Conservation (phyloP, 352 stramenopile genomes). For the Lagenidium giganteum region DNA sequence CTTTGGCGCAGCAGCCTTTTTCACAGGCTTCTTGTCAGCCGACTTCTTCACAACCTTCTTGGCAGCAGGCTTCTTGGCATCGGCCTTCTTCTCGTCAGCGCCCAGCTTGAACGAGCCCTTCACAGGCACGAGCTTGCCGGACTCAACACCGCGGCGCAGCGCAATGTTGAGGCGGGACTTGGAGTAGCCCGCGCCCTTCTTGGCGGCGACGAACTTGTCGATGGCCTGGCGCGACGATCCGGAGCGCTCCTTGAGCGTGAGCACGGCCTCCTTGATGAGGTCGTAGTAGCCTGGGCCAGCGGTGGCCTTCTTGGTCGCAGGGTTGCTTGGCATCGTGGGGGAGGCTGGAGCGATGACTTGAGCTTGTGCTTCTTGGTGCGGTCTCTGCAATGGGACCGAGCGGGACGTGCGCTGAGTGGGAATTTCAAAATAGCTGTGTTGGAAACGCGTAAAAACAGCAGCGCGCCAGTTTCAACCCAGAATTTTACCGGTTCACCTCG, state of each 20-base stretch:
- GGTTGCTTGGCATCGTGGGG: slow-evolving; percentile 39
- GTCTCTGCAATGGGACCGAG: too few relatives aligned
- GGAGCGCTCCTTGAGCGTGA: slow-evolving; percentile 88
- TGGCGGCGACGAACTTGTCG: slow-evolving; percentile 90
- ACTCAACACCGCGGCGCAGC: slow-evolving; percentile 87
- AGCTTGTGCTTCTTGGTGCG: too few relatives aligned
- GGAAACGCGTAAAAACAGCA: too few relatives aligned
- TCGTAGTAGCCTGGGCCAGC: slow-evolving; percentile 83
- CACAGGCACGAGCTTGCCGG: slow-evolving; percentile 86
- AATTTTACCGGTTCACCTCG: too few relatives aligned
- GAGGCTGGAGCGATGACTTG: too few relatives aligned
- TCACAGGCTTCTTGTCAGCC: slow-evolving; percentile 23
- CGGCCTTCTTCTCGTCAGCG: slow-evolving; percentile 86
- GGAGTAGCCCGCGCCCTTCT: slow-evolving; percentile 76
- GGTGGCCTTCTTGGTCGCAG: slow-evolving; percentile 50
- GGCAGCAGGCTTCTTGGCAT: slow-evolving; percentile 21
- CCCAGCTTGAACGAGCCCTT: slow-evolving; percentile 95
- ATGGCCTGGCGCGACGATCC: slow-evolving; percentile 92
- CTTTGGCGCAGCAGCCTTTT: slow-evolving; percentile 3
- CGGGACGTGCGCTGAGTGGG: too few relatives aligned
- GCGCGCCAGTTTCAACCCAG: too few relatives aligned
- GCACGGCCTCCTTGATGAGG: slow-evolving; percentile 91
- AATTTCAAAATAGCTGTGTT: too few relatives aligned
- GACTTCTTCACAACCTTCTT: slow-evolving; percentile 30
- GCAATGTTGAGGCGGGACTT: slow-evolving; percentile 85